Evolutionary conservation across 169 alveolate genomes (phyloP).

Genomic region (Cryptosporidium meleagridis): DNA sequence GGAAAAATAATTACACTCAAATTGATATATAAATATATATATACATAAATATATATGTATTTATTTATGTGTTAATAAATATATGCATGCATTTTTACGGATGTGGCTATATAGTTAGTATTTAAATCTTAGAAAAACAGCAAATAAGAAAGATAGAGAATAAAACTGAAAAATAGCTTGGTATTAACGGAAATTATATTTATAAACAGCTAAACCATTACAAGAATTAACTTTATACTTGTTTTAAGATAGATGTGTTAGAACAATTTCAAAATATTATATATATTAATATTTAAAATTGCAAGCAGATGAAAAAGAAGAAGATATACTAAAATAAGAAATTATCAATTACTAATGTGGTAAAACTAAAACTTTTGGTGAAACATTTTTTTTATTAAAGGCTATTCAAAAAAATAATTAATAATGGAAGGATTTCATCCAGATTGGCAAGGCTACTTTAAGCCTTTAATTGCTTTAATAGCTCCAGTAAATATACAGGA

Average conservation of each 20-base stretch:
- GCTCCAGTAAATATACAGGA: slow-evolving; percentile 65
- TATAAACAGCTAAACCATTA: too few species aligned
- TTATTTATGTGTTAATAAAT: too few species aligned
- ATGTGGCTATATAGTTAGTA: not conserved
- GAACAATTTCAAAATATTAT: too few species aligned
- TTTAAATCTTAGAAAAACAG: too few species aligned
- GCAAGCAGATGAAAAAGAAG: too few species aligned
- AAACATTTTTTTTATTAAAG: not conserved
- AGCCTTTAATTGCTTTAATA: slow-evolving; percentile 62
- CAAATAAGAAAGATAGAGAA: not conserved
- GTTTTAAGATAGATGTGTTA: too few species aligned
- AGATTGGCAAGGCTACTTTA: slow-evolving; percentile 66
- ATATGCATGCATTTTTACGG: not conserved
- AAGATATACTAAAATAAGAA: too few species aligned
- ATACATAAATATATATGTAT: too few species aligned
- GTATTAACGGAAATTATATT: too few species aligned
- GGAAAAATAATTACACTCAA: not conserved
- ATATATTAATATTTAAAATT: too few species aligned
- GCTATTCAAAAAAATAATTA: not conserved
- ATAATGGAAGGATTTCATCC: slow-evolving; percentile 67
- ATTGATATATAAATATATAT: not conserved
- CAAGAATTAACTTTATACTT: too few species aligned
- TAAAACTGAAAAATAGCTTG: not conserved
- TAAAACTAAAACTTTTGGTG: not conserved
- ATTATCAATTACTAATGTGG: not conserved